Evolutionary conservation across 805 yeast genomes (phyloP), one percentile per base, ranked within the genome.

Genomic region (Cyberlindnera euphorbiae): DNA sequence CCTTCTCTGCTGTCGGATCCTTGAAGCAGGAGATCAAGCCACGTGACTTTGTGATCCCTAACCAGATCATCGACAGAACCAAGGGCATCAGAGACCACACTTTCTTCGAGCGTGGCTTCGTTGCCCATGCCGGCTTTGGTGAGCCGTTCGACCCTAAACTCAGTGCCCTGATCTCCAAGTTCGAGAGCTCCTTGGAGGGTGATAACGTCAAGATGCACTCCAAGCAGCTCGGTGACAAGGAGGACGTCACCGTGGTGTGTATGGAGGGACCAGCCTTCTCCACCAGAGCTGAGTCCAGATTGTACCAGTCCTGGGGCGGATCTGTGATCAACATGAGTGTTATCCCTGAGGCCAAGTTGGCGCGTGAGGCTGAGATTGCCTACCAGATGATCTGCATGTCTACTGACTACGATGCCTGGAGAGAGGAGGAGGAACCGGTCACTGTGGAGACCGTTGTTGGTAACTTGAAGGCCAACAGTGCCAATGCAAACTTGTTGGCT

Each of bases 221-320:
- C 35, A 80, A 77, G 59, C 64, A 59, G 36, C 66, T 86, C 33
- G 80, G 77, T 23, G 75, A 75, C 38, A n/a, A n/a, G n/a, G 79
- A 75, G 39, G 97, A 90, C 53, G 64, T 84, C 40, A 83, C 94
- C 6, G 77, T 93, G 27, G 73, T 93, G 45, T 93, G 98, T 62
- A 93, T 93, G 99, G 99, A 90, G 64, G 99, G 99, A 28, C 99
- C 99, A 4, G 96, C 93, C 33, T 93, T 93, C 62, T 81, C 94
- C 26, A 93, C 98, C 11, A 75, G 99, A 47, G 97, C 98, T 8
- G 99, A 93, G 65, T 88, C 97, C 11, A 75, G 74, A 57, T 63
- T 93, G 64, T 93, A 93, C 68, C 63, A 74, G 44, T 65, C 83
- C 24, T 84, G 93, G 81, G 97, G 96, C 39, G 97, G 96, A 7